Conservation (phyloP, 495 filamentous ascomycete genomes). For the Daldinia decipiens region DNA sequence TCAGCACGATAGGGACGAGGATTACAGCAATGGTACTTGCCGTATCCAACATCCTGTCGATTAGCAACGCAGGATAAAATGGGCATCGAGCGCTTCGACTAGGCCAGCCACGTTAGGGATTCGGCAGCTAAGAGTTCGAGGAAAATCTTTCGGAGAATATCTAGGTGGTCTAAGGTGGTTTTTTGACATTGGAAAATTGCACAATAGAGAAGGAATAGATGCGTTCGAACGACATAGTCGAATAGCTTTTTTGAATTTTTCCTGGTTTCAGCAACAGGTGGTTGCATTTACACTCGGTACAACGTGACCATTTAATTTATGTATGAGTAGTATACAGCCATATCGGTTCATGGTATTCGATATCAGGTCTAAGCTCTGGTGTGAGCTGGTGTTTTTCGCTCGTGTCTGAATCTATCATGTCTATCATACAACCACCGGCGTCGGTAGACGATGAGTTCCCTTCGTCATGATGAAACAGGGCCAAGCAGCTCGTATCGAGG, state of each 20-base stretch:
- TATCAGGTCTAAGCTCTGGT: slow-evolving; percentile 6
- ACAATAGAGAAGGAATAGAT: background rate
- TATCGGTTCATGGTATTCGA: slow-evolving; percentile 21
- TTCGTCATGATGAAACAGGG: slow-evolving; percentile 34
- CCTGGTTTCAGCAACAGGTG: slow-evolving; percentile 24
- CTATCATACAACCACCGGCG: slow-evolving; percentile 19
- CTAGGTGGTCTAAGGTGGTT: background rate
- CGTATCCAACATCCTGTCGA: slow-evolving; percentile 34
- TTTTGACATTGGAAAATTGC: background rate
- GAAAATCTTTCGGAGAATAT: slow-evolving; percentile 2
- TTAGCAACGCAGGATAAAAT: slow-evolving; percentile 1
- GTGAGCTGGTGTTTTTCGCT: slow-evolving; percentile 3
- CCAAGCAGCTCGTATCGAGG: slow-evolving; percentile 39
- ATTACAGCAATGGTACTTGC: slow-evolving; percentile 33
- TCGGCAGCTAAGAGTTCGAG: slow-evolving; percentile 6
- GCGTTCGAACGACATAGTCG: slow-evolving; percentile 11
- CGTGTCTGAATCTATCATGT: slow-evolving; percentile 19
- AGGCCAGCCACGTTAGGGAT: background rate
- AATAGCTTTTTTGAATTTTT: slow-evolving; percentile 24
- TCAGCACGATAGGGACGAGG: slow-evolving; percentile 32
- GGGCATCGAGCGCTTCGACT: slow-evolving; percentile 18
- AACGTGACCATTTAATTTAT: slow-evolving; percentile 39
- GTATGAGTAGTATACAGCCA: slow-evolving; percentile 26
- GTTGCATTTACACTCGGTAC: slow-evolving; percentile 25
- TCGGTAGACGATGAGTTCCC: slow-evolving; percentile 22